Evolutionary conservation across 148 eudicot species (phyloP).

Genomic region (Hydrangea macrophylla): DNA sequence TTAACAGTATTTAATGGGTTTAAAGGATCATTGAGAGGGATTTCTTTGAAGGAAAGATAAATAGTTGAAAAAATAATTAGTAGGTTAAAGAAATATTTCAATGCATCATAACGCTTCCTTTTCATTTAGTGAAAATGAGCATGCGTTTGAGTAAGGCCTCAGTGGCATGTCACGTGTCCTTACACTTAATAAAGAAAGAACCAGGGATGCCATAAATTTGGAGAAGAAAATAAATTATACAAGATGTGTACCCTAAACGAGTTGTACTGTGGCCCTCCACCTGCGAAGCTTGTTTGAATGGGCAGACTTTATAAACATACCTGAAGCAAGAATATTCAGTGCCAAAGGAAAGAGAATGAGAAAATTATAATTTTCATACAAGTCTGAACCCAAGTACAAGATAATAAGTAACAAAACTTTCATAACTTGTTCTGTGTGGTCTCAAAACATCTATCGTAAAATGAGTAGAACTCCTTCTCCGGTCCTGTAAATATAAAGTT

Average conservation of each 20-base stretch:
- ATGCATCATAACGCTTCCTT: no score
- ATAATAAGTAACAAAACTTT: conserved; percentile 11
- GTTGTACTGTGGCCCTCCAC: conserved; percentile 85
- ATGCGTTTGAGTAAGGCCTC: no score
- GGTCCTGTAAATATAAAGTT: conserved; percentile 54
- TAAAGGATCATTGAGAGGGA: no score
- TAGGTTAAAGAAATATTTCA: no score
- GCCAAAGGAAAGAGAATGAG: conserved; percentile 10
- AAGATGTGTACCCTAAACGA: conserved; percentile 76
- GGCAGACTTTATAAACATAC: conserved; percentile 87
- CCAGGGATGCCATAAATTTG: neutral
- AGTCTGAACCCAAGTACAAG: neutral
- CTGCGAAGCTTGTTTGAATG: conserved; percentile 89
- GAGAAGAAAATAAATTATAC: conserved; percentile 9
- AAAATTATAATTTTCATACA: neutral
- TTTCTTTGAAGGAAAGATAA: neutral
- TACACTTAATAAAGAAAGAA: conserved; percentile 4
- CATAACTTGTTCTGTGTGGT: conserved; percentile 82
- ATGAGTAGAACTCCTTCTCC: conserved; percentile 87
- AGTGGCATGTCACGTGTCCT: no score
- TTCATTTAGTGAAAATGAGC: no score
- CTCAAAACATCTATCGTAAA: conserved; percentile 84
- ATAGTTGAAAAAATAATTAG: no score
- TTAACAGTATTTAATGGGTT: no score
- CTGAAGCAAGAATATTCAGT: conserved; percentile 39